Evolutionary conservation across 495 filamentous ascomycete species (phyloP).

Genomic region (Podospora pseudocomata): DNA sequence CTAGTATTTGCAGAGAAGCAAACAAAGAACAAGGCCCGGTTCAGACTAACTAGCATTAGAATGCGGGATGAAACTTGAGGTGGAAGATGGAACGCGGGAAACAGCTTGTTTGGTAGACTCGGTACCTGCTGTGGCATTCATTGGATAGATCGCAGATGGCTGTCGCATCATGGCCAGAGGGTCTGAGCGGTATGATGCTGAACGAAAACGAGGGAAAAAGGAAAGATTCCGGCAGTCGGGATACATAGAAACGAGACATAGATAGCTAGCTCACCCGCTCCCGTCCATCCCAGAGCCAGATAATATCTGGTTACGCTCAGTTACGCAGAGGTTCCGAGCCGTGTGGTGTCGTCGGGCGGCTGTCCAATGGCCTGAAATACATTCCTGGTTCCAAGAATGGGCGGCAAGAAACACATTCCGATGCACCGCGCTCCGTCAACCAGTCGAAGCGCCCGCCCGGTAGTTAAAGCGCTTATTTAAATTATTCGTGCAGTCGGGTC

Average conservation of each 20-base stretch:
- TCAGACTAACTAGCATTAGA: background rate
- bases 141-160: background rate
- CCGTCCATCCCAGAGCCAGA: background rate
- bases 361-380: conserved; percentile 11
- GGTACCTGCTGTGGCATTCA: background rate
- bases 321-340: background rate
- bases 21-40: background rate
- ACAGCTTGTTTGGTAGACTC: background rate
- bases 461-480: conserved; percentile 22
- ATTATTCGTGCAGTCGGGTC: conserved; percentile 16
- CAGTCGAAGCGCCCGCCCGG: conserved; percentile 12
- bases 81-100: background rate
- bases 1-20: background rate
- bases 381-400: conserved; percentile 11
- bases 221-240: background rate
- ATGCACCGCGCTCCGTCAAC: conserved; percentile 22
- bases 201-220: background rate
- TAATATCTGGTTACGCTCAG: background rate
- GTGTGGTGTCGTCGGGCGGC: background rate
- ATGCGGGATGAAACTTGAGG: background rate
- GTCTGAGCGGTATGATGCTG: background rate
- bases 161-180: background rate
- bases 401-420: background rate
- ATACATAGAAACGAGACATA: background rate
- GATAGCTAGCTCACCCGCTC: background rate